Evolutionary conservation across 169 alveolate genomes (phyloP), one percentile per base, ranked within the genome.

Genomic region (Plasmodium gaboni): DNA sequence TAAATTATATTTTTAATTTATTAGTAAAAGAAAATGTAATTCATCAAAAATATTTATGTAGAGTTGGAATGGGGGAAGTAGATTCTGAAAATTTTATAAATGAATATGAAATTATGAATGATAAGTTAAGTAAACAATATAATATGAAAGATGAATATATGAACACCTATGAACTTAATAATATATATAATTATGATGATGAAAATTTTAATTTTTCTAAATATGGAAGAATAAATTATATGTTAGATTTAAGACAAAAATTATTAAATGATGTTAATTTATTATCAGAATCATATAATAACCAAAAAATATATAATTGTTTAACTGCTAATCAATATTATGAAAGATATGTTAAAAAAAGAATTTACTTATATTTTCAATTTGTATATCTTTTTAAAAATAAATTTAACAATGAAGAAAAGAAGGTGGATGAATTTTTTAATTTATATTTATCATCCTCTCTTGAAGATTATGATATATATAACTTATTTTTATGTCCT

Each of bases 31-130:
- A 96, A 74, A 97, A 96, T 67, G 88, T 88, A 53, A 94, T 98
- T 59, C 98, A 96, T 55, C 98, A 96, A 83, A 95, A 97, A 71
- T 94, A 96, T 89, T 92, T 97, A 88, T 96, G 97, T 74, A 94
- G 99, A 53, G 93, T 97, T 74, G 99, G 99, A 26, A 94, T 95
- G 67, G 97, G 98, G 8, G 98, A 95, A 72, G 73, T 97, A 59
- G 97, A 94, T 72, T 78, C 87, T 38, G 89, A 93, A 89, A 88
- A 85, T 74, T 94, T 92, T 53, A 67, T 72, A 73, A 76, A 53
- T 57, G 73, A 71, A 57, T 78, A 64, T 26, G 90, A 87, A 38
- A 83, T 76, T 87, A 51, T 73, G 13, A 88, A 80, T 74, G 70
- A 69, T 42, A 69, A 48, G 38, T 64, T 88, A 69, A 59, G 17